phyloP scores from a whole-genome alignment of 164 flowering plant genomes.

The Tinospora cordifolia region DNA sequence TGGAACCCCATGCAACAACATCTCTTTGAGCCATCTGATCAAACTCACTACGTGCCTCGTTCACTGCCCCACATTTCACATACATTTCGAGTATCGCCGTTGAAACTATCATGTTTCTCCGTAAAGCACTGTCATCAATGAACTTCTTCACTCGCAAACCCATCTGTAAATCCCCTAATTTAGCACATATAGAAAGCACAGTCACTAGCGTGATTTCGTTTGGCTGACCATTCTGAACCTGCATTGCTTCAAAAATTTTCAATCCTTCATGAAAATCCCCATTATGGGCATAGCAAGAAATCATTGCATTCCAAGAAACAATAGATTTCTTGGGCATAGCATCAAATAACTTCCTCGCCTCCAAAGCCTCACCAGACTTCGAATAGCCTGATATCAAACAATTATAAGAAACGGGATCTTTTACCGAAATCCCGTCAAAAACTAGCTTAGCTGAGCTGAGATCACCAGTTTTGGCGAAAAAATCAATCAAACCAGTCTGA shows the following conservation, averaged over 20 bases:
- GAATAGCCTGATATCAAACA: constrained; percentile 46
- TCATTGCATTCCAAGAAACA: constrained; percentile 50
- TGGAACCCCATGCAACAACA: constrained; percentile 47
- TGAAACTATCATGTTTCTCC: constrained; percentile 27
- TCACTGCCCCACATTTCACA: constrained; percentile 43
- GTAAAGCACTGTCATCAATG: constrained; percentile 28
- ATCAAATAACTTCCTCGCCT: constrained; percentile 34
- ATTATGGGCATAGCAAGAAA: constrained; percentile 40
- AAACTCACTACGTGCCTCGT: constrained; percentile 38
- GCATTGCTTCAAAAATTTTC: constrained; percentile 33
- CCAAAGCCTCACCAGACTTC: constrained; percentile 27
- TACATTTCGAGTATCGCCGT: constrained; percentile 47
- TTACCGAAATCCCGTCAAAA: constrained; percentile 34
- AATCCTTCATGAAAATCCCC: constrained; percentile 30
- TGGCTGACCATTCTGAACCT: constrained; percentile 23
- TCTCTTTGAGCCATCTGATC: constrained; percentile 34
- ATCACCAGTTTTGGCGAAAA: constrained; percentile 34
- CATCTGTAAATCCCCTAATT: constrained; percentile 34
- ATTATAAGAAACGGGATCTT: constrained; percentile 36
- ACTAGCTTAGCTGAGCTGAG: constrained; percentile 27
- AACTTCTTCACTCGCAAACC: constrained; percentile 34
- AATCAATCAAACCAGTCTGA: constrained; percentile 37
- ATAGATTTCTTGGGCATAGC: constrained; percentile 32
- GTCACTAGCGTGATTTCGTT: constrained; percentile 40
- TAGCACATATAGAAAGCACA: constrained; percentile 39